Evolutionary conservation across 2,329 filamentous ascomycete genomes (phyloP), one percentile per base, ranked within the genome.

Genomic region (Aspergillus sp.): DNA sequence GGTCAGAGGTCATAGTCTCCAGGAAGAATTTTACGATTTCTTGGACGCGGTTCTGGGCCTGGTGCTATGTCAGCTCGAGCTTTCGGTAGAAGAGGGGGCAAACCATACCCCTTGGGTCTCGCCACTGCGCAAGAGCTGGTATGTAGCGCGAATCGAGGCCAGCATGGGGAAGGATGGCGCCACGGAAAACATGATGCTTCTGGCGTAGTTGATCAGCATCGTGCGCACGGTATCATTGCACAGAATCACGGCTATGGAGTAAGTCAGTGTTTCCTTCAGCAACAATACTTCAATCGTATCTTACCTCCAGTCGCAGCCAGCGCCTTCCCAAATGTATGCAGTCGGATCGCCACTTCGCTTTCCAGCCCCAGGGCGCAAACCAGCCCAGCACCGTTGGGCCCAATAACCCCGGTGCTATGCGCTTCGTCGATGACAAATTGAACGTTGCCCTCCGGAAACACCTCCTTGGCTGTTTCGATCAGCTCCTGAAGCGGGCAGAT

Each of bases 181-280:
- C 0, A 86, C 89, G 0, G 87, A 89, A 72, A 88, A 90, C 42
- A 90, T 89, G 32, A 90, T 75, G 0, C 83, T 83, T 17, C 87
- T 82, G 0, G 87, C 86, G 68, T 89, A 89, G 68, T 90, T 90
- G 72, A 90, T 80, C 47, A 90, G 78, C 61, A 88, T 89, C 0
- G 80, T 70, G 5, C 85, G 77, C 0, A 84, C 81, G 0, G 79
- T 73, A 0, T 78, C 71, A 1, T 85, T 84, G 69, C 85, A 87
- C 0, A 90, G 76, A 1, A 90, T 72, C 2, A 84, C 77, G 3
- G 80, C 82, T 84, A 27, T 1, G 6, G 19, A 13, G 44, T 23
- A 15, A 6, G 21, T 48, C 11, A 48, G 44, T 10, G 7, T 42
- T 1, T 42, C 1, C 7, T 42, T 10, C 39, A 19, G 39, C n/a